Conservation (phyloP, 2,329 filamentous ascomycete species). For the Epichloe brachyelytri region DNA sequence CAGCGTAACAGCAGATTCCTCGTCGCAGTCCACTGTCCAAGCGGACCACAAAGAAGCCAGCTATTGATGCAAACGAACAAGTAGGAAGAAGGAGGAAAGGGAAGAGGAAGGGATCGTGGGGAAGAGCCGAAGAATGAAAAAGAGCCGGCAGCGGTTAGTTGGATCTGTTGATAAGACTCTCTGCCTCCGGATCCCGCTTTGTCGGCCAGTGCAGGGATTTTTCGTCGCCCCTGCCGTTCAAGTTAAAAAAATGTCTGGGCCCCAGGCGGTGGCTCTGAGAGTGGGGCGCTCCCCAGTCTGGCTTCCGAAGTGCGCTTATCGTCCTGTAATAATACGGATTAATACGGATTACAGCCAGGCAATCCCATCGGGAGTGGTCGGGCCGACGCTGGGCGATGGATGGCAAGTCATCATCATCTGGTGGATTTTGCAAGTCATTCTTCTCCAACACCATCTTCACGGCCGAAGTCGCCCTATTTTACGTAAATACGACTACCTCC, state of each 20-base stretch:
- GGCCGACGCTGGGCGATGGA: constrained; percentile 9
- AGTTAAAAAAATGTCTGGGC: not conserved
- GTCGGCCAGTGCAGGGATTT: constrained; percentile 5
- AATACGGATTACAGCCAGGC: too few relatives aligned
- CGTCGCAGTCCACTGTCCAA: not conserved
- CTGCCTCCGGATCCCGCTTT: constrained; percentile 2
- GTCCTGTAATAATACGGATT: too few relatives aligned
- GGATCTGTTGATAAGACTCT: not conserved
- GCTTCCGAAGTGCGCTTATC: too few relatives aligned
- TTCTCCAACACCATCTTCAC: not conserved
- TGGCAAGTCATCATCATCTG: not conserved
- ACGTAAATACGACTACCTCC: constrained; percentile 9
- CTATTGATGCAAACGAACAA: not conserved
- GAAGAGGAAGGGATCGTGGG: not conserved
- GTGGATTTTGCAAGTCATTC: not conserved
- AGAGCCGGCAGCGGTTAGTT: not conserved
- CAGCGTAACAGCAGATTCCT: not conserved
- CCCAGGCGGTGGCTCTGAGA: not conserved
- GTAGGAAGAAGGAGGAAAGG: not conserved
- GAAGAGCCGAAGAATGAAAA: not conserved
- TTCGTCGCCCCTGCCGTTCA: constrained; percentile 1
- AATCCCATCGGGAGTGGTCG: constrained; percentile 9
- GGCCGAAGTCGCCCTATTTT: constrained; percentile 12
- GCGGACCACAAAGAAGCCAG: not conserved
- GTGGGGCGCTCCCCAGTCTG: not conserved